Evolutionary conservation across 805 yeast genomes (phyloP), one percentile per base, ranked within the genome.

Genomic region (Candida dajiaensis): DNA sequence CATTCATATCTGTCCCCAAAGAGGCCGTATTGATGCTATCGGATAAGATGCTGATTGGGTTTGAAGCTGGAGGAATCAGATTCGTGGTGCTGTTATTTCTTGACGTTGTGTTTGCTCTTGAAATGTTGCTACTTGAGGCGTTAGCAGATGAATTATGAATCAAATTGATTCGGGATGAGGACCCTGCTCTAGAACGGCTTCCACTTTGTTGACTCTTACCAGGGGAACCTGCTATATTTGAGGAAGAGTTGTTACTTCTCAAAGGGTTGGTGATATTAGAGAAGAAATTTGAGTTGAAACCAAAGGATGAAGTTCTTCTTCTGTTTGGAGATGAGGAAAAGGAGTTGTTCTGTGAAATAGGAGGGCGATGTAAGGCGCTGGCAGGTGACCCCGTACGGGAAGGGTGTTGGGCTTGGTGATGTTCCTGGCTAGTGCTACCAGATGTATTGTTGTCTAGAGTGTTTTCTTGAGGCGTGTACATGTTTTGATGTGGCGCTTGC

Each of bases 271-370:
- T 52, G 23, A 60, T 39, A 16, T 57, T 55, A 9, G 59, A 52
- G 44, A 60, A 59, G 47, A 60, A 55, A 44, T 36, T 54, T 2
- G 60, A 45, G 19, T 56, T 58, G 36, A 59, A 58, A 16, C 62
- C 64, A 42, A 60, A 57, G 2, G 62, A 57, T 0, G 62, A 56
- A 0, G 58, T 56, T 41, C 64, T 50, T 51, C 64, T 50, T 44
- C 64, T 51, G 26, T 44, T 48, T 22, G 52, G 50, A 11, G 50
- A 48, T 15, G 48, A 43, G 7, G 42, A 16, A 18, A 22, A 40
- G 10, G 46, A 43, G 16, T 37, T 36, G 3, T 44, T 39, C 15
- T 38, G 46, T 11, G 39, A 41, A 11, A 37, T 12, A 9, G 52
- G 26, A 7, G 52, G 50, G 12, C 47, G 49, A 12, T 23, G 43